phyloP scores from a whole-genome alignment of 305 asterid genomes.

The Nicotiana rustica region DNA sequence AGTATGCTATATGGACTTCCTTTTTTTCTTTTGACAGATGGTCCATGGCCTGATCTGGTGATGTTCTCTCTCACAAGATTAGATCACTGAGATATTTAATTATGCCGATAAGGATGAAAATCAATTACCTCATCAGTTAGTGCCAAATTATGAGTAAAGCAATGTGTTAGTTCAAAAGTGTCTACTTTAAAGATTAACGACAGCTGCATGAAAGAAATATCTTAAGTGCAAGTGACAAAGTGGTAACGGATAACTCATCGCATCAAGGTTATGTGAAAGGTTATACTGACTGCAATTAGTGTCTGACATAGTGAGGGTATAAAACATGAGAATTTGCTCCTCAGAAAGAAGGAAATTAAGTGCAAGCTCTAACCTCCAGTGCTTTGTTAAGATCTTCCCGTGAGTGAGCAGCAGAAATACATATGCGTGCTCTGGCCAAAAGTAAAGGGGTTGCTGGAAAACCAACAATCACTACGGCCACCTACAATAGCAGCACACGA shows the following conservation, averaged over 20 bases:
- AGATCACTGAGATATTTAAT: not conserved
- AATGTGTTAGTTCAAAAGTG: conserved; percentile 14
- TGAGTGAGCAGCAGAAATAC: conserved; percentile 94
- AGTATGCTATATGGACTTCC: not conserved
- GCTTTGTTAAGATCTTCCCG: conserved; percentile 91
- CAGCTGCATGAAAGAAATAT: conserved; percentile 18
- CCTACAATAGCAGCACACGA: conserved; percentile 49
- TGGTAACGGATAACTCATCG: not conserved
- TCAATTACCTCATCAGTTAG: not conserved
- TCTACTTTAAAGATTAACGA: not conserved
- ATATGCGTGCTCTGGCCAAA: conserved; percentile 95
- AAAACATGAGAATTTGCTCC: not conserved
- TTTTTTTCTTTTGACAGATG: not conserved
- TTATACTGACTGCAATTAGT: not conserved
- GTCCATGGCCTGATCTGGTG: conserved; percentile 5
- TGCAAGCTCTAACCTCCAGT: conserved; percentile 60
- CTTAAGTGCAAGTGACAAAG: not conserved
- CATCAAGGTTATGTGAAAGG: not conserved
- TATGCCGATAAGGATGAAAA: not conserved
- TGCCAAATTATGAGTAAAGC: not conserved
- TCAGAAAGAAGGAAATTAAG: conserved; percentile 14
- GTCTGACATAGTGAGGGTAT: not conserved
- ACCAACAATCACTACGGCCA: conserved; percentile 96
- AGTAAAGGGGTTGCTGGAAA: conserved; percentile 98
- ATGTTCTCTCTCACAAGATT: conserved; percentile 5